phyloP scores from a whole-genome alignment of 306 rosid species.

The Cucumis hystrix region DNA sequence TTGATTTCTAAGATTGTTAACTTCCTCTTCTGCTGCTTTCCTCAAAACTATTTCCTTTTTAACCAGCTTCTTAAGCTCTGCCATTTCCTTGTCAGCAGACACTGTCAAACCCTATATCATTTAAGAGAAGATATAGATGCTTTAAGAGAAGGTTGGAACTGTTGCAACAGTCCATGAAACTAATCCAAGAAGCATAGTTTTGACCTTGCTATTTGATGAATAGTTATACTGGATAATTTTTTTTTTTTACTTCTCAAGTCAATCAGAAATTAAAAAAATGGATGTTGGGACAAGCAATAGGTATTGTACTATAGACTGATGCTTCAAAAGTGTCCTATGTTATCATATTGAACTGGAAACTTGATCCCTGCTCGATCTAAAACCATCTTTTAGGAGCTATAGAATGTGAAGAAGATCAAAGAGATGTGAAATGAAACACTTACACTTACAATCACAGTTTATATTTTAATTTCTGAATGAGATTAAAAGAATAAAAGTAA shows the following conservation, averaged over 20 bases:
- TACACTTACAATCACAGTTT: background rate
- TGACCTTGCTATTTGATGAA: background rate
- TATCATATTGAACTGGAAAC: background rate
- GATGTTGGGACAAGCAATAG: background rate
- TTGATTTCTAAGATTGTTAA: constrained; percentile 47
- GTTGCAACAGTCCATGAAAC: background rate
- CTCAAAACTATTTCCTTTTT: constrained; percentile 53
- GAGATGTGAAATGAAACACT: background rate
- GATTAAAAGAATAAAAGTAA: background rate
- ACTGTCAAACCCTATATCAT: background rate
- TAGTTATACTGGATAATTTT: background rate
- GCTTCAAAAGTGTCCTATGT: background rate
- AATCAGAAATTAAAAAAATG: background rate
- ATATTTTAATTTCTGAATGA: background rate
- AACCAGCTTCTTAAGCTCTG: constrained; percentile 50
- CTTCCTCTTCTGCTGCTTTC: constrained; percentile 85
- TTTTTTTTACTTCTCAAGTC: background rate
- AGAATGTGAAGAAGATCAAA: background rate
- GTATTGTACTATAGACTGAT: background rate
- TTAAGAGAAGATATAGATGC: background rate
- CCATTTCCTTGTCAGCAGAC: constrained; percentile 38
- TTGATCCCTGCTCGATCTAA: background rate
- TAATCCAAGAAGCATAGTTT: background rate
- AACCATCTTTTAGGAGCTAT: background rate
- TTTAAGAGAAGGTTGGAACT: background rate